phyloP scores from a whole-genome alignment of 768 basidiomycete species.

The Russula olivacea region DNA sequence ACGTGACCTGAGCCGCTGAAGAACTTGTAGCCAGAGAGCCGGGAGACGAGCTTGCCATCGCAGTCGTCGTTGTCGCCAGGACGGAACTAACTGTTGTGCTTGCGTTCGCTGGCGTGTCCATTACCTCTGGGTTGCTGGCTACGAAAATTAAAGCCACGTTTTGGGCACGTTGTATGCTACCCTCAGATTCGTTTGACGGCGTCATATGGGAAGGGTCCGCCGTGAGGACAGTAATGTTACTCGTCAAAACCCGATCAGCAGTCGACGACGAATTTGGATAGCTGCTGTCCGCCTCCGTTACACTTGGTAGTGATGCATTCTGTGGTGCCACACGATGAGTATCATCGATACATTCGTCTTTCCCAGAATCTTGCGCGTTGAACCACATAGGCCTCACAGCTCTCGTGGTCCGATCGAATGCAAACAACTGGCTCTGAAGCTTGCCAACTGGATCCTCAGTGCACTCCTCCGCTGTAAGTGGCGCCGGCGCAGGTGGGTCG shows the following conservation, averaged over 20 bases:
- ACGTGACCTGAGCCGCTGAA: not conserved
- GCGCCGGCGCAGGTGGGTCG: constrained; percentile 41
- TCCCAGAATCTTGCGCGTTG: constrained; percentile 27
- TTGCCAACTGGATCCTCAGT: constrained; percentile 18
- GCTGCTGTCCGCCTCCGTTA: constrained; percentile 3
- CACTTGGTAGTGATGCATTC: constrained; percentile 13
- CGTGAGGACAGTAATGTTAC: not conserved
- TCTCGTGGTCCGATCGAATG: constrained; percentile 45
- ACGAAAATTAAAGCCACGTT: constrained; percentile 53
- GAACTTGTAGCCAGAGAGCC: constrained; percentile 1
- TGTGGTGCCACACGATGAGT: constrained; percentile 19
- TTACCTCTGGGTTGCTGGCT: constrained; percentile 34
- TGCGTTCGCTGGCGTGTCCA: constrained; percentile 7
- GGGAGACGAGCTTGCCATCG: constrained; percentile 1
- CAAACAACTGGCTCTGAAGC: constrained; percentile 53
- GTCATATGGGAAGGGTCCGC: constrained; percentile 8
- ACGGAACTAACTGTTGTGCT: not conserved
- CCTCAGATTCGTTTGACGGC: constrained; percentile 21
- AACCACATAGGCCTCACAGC: constrained; percentile 51
- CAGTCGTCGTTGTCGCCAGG: constrained; percentile 9
- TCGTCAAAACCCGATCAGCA: not conserved
- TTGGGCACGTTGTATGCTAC: constrained; percentile 28
- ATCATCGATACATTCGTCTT: constrained; percentile 20
- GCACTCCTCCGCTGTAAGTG: constrained; percentile 48
- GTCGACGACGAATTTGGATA: not conserved